phyloP scores from a whole-genome alignment of 176 grass and related monocot genomes.

The Thalia dealbata region DNA sequence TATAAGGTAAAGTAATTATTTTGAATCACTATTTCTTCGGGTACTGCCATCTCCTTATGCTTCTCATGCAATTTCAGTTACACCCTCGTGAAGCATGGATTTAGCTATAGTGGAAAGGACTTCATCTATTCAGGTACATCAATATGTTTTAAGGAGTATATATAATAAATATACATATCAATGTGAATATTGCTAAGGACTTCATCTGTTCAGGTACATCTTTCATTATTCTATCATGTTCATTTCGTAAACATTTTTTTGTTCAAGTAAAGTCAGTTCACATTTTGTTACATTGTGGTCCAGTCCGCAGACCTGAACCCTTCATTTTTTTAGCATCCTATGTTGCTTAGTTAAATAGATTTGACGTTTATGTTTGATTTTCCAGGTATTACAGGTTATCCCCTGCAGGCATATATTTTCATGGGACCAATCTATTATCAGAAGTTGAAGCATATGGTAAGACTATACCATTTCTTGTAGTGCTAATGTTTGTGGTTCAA shows the following conservation, averaged over 20 bases:
- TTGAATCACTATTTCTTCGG: conserved; percentile 7
- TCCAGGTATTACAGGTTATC: conserved; percentile 84
- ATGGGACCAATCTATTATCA: conserved; percentile 98
- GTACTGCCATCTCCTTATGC: conserved; percentile 1
- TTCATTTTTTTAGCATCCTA: no score
- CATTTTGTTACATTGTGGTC: no score
- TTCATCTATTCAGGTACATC: conserved; percentile 80
- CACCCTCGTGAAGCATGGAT: conserved; percentile 72
- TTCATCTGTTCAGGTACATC: no score
- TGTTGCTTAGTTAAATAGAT: not conserved
- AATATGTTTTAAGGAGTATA: not conserved
- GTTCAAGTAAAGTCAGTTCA: no score
- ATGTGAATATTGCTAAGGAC: no score
- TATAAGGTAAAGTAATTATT: conserved; percentile 46
- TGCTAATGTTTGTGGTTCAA: conserved; percentile 10
- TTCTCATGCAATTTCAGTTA: conserved; percentile 39
- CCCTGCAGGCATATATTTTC: conserved; percentile 87
- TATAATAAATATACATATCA: not conserved
- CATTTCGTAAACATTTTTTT: no score
- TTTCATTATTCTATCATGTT: no score
- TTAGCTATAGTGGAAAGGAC: conserved; percentile 95
- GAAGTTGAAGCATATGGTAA: conserved; percentile 97
- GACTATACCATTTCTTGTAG: conserved; percentile 10
- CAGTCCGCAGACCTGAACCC: no score
- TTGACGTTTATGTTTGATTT: conserved; percentile 16